Conservation (phyloP, 306 rosid genomes). For the Dryas octopetala region DNA sequence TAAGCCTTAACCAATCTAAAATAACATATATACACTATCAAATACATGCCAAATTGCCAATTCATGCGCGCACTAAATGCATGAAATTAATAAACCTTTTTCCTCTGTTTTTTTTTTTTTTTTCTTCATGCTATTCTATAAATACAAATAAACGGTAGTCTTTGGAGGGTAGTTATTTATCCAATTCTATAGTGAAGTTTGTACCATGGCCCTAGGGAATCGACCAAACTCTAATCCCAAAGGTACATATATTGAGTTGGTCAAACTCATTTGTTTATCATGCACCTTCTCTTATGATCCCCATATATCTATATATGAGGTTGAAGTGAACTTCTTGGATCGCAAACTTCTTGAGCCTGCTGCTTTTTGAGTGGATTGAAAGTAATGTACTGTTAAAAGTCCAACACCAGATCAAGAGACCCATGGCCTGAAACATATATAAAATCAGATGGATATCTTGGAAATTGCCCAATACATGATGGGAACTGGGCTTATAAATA, state of each 20-base stretch:
- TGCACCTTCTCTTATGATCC: neutral
- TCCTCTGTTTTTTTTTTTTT: too few species aligned
- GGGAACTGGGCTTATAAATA: neutral
- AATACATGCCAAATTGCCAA: too few species aligned
- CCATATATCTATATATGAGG: neutral
- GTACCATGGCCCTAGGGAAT: conserved; percentile 13
- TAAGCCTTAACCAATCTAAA: too few species aligned
- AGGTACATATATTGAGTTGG: neutral
- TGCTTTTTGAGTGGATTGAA: conserved; percentile 11
- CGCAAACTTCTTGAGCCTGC: neutral
- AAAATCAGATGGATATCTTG: neutral
- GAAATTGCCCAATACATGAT: conserved; percentile 1
- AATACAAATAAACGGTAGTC: too few species aligned
- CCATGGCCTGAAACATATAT: neutral
- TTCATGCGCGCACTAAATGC: too few species aligned
- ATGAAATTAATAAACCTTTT: too few species aligned
- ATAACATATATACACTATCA: too few species aligned
- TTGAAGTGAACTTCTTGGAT: conserved; percentile 13
- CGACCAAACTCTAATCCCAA: conserved; percentile 2
- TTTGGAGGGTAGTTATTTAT: neutral
- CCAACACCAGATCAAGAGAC: neutral
- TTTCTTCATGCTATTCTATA: too few species aligned
- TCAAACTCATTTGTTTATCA: conserved; percentile 6
- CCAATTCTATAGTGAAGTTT: neutral
- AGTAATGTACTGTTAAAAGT: conserved; percentile 16